A percentile compares a stretch with the other conserved stretches of the same genome.
phyloP scores from a whole-genome alignment of 306 rosid genomes.

The Amphicarpaea edgeworthii region DNA sequence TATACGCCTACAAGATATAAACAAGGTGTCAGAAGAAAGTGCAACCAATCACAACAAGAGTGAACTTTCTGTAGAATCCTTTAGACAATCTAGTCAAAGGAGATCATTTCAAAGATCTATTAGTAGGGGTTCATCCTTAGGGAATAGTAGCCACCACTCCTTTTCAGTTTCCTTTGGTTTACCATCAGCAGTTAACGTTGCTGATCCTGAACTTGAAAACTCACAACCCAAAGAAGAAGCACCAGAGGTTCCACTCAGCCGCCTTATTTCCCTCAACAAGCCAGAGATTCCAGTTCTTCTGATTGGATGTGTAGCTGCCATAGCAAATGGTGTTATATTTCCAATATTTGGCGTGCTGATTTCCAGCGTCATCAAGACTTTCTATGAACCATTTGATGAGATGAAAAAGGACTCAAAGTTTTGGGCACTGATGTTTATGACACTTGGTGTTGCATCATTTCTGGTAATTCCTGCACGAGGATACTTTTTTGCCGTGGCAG shows the following conservation, averaged over 20 bases:
- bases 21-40: conserved; percentile 53
- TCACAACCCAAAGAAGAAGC: conserved; percentile 44
- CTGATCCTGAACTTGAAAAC: conserved; percentile 51
- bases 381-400: conserved; percentile 65
- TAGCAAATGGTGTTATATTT: conserved; percentile 61
- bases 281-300: conserved; percentile 85
- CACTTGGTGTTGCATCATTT: conserved; percentile 63
- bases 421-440: conserved; percentile 71
- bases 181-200: conserved; percentile 60
- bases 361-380: conserved; percentile 70
- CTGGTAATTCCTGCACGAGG: conserved; percentile 57
- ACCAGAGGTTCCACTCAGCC: conserved; percentile 64
- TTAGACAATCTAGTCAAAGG: conserved; percentile 68
- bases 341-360: conserved; percentile 72
- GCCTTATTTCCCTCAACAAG: conserved; percentile 86
- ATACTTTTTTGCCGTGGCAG: conserved; percentile 83
- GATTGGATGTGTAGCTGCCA: conserved; percentile 68
- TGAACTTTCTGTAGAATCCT: conserved; percentile 57
- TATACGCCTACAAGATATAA: conserved; percentile 75
- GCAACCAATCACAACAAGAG: conserved; percentile 47
- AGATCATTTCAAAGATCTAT: conserved; percentile 63
- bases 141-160: conserved; percentile 80
- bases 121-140: conserved; percentile 76
- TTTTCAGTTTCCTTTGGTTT: conserved; percentile 76
- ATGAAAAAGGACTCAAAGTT: conserved; percentile 69